Evolutionary conservation across 129 eudicot genomes (phyloP).

Genomic region (Tagetes patula): DNA sequence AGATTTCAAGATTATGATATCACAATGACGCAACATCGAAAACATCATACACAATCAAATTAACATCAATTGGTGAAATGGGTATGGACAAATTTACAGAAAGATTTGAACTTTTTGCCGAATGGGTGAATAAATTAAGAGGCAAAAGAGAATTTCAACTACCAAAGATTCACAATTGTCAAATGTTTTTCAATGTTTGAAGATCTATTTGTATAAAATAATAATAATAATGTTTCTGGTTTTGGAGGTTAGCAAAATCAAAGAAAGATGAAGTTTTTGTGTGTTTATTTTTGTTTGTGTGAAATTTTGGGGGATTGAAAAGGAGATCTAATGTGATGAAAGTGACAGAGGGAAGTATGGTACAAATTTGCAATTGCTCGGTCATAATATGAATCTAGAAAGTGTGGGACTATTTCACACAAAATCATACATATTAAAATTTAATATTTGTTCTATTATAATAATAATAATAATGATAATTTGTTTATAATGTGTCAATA

Average conservation of each 20-base stretch:
- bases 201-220: background rate
- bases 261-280: conserved; percentile 1
- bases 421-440: background rate
- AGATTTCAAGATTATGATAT: conserved; percentile 29
- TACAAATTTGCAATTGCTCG: conserved; percentile 27
- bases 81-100: conserved; percentile 21
- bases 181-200: conserved; percentile 28
- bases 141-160: conserved; percentile 16
- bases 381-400: conserved; percentile 18
- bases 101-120: conserved; percentile 24
- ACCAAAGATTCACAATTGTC: conserved; percentile 27
- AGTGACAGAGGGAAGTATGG: conserved; percentile 27
- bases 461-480: background rate
- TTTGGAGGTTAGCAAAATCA: conserved; percentile 11
- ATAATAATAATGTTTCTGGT: background rate
- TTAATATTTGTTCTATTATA: background rate
- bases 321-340: conserved; percentile 30
- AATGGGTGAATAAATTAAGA: conserved; percentile 13
- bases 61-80: conserved; percentile 24
- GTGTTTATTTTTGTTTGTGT: conserved; percentile 11
- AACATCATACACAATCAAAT: conserved; percentile 17
- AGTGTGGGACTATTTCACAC: conserved; percentile 12
- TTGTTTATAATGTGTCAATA: background rate
- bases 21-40: conserved; percentile 17
- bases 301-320: conserved; percentile 20